A percentile compares a stretch with the other conserved stretches of the same genome.
Evolutionary conservation across 257 asterid species (phyloP).

Genomic region (Nicotiana benthamiana): DNA sequence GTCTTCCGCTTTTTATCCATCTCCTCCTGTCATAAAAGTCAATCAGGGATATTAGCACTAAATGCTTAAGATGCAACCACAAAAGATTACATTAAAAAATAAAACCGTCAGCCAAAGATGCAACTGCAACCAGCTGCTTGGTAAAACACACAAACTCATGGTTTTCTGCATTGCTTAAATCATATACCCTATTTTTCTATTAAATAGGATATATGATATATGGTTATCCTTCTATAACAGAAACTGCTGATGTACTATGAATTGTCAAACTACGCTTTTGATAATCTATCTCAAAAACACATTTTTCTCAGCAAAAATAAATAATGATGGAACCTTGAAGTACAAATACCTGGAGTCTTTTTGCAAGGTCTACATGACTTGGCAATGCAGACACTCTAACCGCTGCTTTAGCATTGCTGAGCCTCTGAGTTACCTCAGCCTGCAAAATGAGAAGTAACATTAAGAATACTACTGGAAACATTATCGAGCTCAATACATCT

Average conservation of each 20-base stretch:
- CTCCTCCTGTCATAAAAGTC: constrained; percentile 57
- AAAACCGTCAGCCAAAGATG: not conserved
- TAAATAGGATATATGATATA: not conserved
- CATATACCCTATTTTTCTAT: not conserved
- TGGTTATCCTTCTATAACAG: not conserved
- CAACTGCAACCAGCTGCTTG: not conserved
- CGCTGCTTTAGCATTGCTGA: constrained; percentile 40
- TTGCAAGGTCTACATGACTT: constrained; percentile 82
- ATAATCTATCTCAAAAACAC: not conserved
- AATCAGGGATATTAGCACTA: not conserved
- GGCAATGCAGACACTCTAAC: constrained; percentile 43
- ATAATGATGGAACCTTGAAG: not conserved
- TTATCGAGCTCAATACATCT: not conserved
- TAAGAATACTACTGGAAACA: not conserved
- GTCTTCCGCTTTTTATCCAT: constrained; percentile 73
- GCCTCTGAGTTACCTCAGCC: constrained; percentile 86
- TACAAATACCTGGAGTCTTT: constrained; percentile 53
- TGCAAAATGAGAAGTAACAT: constrained; percentile 15
- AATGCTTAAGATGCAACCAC: not conserved
- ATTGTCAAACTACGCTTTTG: not conserved
- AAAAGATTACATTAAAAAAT: not conserved
- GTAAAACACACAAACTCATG: not conserved
- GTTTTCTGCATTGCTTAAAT: not conserved
- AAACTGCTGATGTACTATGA: not conserved
- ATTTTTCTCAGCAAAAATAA: not conserved